Percentiles rank a stretch among this genome's conserved stretches.
phyloP scores from a whole-genome alignment of 169 alveolate species.

The Plasmodium fragile region DNA sequence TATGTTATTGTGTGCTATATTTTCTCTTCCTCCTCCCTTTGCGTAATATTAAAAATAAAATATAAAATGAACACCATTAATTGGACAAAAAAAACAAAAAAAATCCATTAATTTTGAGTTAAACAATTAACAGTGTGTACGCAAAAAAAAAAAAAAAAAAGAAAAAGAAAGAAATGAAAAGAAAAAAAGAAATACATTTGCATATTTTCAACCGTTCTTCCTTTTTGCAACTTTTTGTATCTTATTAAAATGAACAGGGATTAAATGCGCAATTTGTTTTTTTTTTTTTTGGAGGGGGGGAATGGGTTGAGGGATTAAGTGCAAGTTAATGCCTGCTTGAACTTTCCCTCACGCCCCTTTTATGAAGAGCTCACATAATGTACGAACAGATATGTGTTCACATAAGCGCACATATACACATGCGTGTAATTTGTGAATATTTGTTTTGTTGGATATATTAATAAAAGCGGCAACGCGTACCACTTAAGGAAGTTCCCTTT shows the following conservation, averaged over 20 bases:
- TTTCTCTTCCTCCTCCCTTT: not conserved
- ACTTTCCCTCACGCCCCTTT: not conserved
- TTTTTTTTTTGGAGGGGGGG: not conserved
- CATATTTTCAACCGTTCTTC: not conserved
- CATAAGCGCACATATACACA: not conserved
- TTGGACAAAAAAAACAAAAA: not conserved
- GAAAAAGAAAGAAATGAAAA: no score
- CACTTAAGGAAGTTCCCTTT: not conserved
- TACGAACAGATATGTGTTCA: not conserved
- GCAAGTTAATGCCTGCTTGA: not conserved
- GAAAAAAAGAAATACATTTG: not conserved
- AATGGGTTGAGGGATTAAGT: not conserved
- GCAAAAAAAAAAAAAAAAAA: not conserved
- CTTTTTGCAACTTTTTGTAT: constrained; percentile 2
- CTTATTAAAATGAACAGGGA: not conserved
- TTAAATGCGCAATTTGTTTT: not conserved
- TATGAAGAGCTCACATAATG: not conserved
- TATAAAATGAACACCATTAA: not conserved
- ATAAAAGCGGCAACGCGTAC: not conserved
- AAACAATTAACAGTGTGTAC: not conserved
- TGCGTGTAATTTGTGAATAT: not conserved
- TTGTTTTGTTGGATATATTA: not conserved
- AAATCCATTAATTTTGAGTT: not conserved
- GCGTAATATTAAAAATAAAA: not conserved
- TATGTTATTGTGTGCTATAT: not conserved